Conservation (phyloP, 495 filamentous ascomycete genomes). For the Aspergillus nidulans region DNA sequence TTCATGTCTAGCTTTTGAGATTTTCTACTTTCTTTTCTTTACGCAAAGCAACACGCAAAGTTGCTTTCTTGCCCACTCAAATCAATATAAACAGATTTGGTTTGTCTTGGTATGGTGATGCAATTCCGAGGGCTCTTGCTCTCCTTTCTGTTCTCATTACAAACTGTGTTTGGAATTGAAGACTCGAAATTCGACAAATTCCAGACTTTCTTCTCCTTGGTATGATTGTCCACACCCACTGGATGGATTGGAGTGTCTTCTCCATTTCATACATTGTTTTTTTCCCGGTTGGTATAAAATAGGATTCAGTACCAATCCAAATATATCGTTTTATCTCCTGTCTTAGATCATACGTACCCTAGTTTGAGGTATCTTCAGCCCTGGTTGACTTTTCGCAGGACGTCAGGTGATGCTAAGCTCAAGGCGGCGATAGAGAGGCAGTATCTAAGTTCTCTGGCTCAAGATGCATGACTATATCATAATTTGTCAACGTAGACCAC, state of each 20-base stretch:
- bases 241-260: slow-evolving; percentile 12
- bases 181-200: neutral
- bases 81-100: neutral
- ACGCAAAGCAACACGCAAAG: neutral
- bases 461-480: too few species aligned
- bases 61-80: neutral
- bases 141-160: neutral
- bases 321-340: neutral
- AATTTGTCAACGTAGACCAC: too few species aligned
- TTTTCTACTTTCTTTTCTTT: slow-evolving; percentile 8
- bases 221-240: slow-evolving; percentile 8
- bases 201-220: slow-evolving; percentile 3
- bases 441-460: too few species aligned
- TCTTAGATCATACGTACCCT: too few species aligned
- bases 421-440: too few species aligned
- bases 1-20: slow-evolving; percentile 8
- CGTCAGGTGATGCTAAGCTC: too few species aligned
- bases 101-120: neutral
- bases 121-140: neutral
- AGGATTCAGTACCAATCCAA: neutral
- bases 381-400: too few species aligned
- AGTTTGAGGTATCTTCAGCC: too few species aligned
- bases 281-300: neutral
- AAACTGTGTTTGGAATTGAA: slow-evolving; percentile 12
- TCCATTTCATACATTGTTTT: neutral